phyloP scores from a whole-genome alignment of 257 asterid genomes.

The Solanum piurae region DNA sequence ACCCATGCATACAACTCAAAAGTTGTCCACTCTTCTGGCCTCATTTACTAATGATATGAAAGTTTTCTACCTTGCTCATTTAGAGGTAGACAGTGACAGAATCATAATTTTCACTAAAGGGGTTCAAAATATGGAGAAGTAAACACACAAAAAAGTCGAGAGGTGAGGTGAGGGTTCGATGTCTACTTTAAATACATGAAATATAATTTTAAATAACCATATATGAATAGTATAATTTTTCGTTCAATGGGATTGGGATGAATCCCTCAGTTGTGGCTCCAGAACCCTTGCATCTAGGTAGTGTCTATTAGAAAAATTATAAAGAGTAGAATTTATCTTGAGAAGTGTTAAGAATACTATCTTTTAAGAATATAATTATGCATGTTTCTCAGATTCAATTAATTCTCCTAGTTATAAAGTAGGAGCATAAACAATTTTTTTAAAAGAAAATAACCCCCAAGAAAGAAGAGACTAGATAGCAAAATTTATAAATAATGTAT shows the following conservation, averaged over 20 bases:
- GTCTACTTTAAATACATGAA: neutral
- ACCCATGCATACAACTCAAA: neutral
- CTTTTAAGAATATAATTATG: neutral
- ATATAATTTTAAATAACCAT: neutral
- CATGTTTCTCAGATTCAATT: neutral
- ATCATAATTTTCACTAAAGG: too few species aligned
- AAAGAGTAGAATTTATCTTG: neutral
- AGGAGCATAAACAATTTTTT: neutral
- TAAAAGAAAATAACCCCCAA: neutral
- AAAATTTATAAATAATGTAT: too few species aligned
- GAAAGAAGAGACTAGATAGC: too few species aligned
- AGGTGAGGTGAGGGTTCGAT: neutral
- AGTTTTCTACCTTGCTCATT: neutral
- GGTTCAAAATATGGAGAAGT: neutral
- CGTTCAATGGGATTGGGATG: accelerated
- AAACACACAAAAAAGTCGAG: neutral
- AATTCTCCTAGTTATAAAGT: neutral
- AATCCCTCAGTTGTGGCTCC: neutral
- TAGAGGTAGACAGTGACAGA: neutral
- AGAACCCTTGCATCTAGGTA: neutral
- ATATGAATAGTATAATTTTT: neutral
- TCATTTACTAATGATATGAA: neutral
- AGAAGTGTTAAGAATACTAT: neutral
- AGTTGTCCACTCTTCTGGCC: neutral
- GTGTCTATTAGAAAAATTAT: neutral